These are phyloP conservation scores for Diplotaxis tenuifolia DNA, from an alignment of 345 rosid species.

Conservation along the genomic window DNA sequence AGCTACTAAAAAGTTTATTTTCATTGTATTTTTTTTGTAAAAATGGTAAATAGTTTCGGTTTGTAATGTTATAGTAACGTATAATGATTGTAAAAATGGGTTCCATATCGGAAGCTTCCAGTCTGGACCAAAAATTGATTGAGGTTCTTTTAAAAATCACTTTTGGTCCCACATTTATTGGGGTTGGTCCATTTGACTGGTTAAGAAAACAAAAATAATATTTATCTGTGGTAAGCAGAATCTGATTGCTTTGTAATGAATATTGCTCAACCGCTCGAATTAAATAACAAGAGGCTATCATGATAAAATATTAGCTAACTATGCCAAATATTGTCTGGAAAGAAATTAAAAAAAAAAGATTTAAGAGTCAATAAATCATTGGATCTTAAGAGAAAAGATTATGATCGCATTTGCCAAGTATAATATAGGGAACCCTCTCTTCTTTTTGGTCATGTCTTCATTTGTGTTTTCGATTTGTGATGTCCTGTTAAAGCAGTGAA, in stretches of 20 bases:
- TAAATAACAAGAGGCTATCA: conserved; percentile 20
- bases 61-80: conserved; percentile 1
- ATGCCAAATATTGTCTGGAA: conserved; percentile 18
- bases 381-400: conserved; percentile 26
- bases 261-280: conserved; percentile 12
- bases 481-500: not conserved
- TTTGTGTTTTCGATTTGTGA: not conserved
- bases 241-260: conserved; percentile 30
- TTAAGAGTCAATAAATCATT: conserved; percentile 3
- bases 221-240: conserved; percentile 32
- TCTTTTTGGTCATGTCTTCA: conserved; percentile 12
- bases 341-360: no score
- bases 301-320: conserved; percentile 3
- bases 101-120: conserved; percentile 19
- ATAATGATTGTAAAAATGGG: no score
- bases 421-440: conserved; percentile 6
- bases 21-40: not conserved
- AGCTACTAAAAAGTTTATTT: not conserved
- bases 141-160: not conserved
- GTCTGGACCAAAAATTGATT: conserved; percentile 25
- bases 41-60: not conserved
- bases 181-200: conserved; percentile 19
- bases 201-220: not conserved
- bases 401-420: conserved; percentile 7
- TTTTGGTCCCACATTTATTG: conserved; percentile 29